A percentile compares a stretch with the other conserved stretches of the same genome.
Conservation (phyloP, 1,139 yeast species). For the Debaryomyces nepalensis region DNA sequence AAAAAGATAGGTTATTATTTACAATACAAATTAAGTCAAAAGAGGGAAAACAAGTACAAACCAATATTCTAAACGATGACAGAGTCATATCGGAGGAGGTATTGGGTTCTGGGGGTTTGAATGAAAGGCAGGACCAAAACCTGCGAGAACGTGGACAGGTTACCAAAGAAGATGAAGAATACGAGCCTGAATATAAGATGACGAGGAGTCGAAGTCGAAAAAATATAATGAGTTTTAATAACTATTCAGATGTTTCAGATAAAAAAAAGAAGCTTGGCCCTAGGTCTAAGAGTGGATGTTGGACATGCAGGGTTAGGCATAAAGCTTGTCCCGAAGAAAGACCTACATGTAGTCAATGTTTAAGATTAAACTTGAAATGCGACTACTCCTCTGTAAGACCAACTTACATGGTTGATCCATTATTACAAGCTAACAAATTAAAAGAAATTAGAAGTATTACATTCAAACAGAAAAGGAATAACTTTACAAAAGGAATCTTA, state of each 20-base stretch:
- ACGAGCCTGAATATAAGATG: conserved; percentile 15
- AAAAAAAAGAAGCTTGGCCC: conserved; percentile 26
- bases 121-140: conserved; percentile 1
- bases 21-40: background rate
- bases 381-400: conserved; percentile 60
- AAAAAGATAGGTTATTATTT: background rate
- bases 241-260: conserved; percentile 11
- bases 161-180: conserved; percentile 15
- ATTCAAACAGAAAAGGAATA: conserved; percentile 32
- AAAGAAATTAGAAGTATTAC: conserved; percentile 52
- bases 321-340: conserved; percentile 67
- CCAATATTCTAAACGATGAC: no score
- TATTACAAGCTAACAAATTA: conserved; percentile 46
- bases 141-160: background rate
- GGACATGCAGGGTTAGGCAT: conserved; percentile 71
- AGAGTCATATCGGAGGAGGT: background rate
- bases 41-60: no score
- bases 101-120: background rate
- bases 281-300: conserved; percentile 64
- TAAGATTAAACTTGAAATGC: conserved; percentile 54
- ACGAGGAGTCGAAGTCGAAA: conserved; percentile 17
- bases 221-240: conserved; percentile 1
- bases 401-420: conserved; percentile 52
- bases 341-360: conserved; percentile 60
- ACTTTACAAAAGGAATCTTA: conserved; percentile 18